phyloP scores from a whole-genome alignment of 495 filamentous ascomycete genomes.

The Acidiella bohemica region DNA sequence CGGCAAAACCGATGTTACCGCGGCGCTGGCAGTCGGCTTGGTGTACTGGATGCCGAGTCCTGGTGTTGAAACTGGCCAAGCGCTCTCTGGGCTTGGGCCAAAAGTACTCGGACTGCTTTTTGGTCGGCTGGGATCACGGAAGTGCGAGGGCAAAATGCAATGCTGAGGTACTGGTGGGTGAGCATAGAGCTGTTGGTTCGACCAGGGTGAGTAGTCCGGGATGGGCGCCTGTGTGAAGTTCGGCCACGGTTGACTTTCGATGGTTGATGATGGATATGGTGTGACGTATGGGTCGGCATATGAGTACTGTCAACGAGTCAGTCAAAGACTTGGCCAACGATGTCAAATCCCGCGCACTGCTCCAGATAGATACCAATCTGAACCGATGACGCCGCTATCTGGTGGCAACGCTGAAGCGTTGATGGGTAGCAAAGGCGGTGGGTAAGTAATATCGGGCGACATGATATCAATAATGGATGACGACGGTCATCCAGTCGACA shows the following conservation, averaged over 20 bases:
- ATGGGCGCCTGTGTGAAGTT: constrained; percentile 12
- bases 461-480: too few species aligned
- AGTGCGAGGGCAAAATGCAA: constrained; percentile 1
- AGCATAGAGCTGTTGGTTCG: constrained; percentile 3
- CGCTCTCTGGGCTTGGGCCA: constrained; percentile 22
- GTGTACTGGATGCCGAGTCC: constrained; percentile 27
- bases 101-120: constrained; percentile 30
- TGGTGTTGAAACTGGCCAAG: constrained; percentile 21
- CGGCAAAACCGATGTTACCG: constrained; percentile 16
- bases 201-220: constrained; percentile 5
- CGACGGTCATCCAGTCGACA: too few species aligned
- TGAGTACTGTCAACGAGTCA: constrained; percentile 15
- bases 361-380: too few species aligned
- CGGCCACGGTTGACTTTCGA: constrained; percentile 14
- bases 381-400: too few species aligned
- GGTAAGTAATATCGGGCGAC: too few species aligned
- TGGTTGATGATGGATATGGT: constrained; percentile 15
- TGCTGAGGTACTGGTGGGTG: background rate
- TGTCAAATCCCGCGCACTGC: too few species aligned
- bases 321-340: too few species aligned
- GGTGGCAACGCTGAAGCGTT: too few species aligned
- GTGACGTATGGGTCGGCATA: constrained; percentile 20
- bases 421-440: too few species aligned
- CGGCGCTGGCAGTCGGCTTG: constrained; percentile 17
- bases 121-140: constrained; percentile 20